Evolutionary conservation across 2,329 filamentous ascomycete species (phyloP).

Genomic region (Plenodomus tracheiphilus): DNA sequence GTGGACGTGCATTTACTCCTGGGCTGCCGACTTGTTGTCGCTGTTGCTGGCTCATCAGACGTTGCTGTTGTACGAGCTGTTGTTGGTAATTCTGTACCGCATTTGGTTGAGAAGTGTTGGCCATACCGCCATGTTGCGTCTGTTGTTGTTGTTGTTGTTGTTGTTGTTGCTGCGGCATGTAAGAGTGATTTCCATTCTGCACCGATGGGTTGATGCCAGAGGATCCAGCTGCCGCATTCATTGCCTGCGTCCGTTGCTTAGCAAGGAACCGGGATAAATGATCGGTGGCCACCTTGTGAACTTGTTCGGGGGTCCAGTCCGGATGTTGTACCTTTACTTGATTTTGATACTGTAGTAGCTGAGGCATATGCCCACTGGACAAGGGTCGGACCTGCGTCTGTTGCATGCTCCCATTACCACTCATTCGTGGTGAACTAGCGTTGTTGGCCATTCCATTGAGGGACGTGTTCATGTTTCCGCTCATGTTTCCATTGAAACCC

Average conservation of each 20-base stretch:
- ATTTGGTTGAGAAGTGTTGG: conserved; percentile 35
- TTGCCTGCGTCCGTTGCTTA: conserved; percentile 41
- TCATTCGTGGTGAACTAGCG: conserved; percentile 39
- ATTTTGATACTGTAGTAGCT: conserved; percentile 38
- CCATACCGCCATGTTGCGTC: conserved; percentile 20
- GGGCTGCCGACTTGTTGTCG: conserved; percentile 39
- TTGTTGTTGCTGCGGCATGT: conserved; percentile 29
- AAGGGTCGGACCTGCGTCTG: conserved; percentile 33
- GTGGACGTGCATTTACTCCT: conserved; percentile 33
- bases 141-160: conserved; percentile 1
- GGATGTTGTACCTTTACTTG: conserved; percentile 40
- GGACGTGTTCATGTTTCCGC: conserved; percentile 31
- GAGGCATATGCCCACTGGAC: conserved; percentile 41
- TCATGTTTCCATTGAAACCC: conserved; percentile 41
- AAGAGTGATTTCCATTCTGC: conserved; percentile 42
- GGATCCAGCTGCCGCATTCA: conserved; percentile 42
- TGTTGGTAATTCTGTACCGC: conserved; percentile 43
- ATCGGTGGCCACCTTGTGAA: conserved; percentile 40
- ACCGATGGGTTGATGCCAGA: conserved; percentile 35
- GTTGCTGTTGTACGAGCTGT: conserved; percentile 44
- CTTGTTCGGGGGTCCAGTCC: conserved; percentile 40
- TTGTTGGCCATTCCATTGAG: conserved; percentile 43
- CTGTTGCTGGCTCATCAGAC: conserved; percentile 41
- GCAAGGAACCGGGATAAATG: conserved; percentile 37
- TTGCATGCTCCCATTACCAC: conserved; percentile 34